Percentiles rank a stretch among this genome's conserved stretches.
Conservation (phyloP, 2,329 filamentous ascomycete species). For the Nigrospora osmanthi region DNA sequence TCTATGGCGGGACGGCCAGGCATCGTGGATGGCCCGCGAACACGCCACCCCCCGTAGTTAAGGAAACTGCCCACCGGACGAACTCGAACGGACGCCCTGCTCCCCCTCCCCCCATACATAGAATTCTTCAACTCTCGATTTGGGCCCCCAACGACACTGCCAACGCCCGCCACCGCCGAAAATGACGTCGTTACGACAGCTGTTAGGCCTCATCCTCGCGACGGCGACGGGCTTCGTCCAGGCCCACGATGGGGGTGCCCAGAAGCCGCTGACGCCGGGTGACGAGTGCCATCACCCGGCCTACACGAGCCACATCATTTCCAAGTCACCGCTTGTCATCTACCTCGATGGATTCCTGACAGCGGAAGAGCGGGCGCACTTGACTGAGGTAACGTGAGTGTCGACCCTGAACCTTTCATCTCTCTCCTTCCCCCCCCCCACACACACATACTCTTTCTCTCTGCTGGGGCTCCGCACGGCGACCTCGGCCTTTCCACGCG, state of each 20-base stretch:
- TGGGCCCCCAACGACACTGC: not conserved
- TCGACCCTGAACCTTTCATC: not conserved
- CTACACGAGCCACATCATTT: conserved; percentile 23
- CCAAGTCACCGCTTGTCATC: conserved; percentile 28
- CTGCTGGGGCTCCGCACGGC: too few relatives aligned
- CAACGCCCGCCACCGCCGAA: conserved; percentile 1
- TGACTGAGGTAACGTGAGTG: conserved; percentile 24
- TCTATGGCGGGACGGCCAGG: too few relatives aligned
- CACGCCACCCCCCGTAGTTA: too few relatives aligned
- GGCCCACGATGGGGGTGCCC: conserved; percentile 9
- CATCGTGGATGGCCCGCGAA: too few relatives aligned
- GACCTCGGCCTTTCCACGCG: too few relatives aligned
- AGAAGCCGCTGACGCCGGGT: conserved; percentile 11
- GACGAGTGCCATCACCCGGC: conserved; percentile 21
- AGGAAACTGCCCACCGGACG: too few relatives aligned
- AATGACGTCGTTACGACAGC: conserved; percentile 9
- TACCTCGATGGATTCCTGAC: conserved; percentile 30
- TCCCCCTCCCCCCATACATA: too few relatives aligned
- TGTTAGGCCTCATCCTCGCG: conserved; percentile 10
- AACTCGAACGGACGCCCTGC: not conserved
- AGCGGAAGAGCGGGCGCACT: conserved; percentile 23
- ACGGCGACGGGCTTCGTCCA: conserved; percentile 10
- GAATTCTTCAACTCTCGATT: not conserved
- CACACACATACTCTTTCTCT: too few relatives aligned
- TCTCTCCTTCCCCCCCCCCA: too few relatives aligned